Base-by-base conservation (phyloP, 1,284 basidiomycete species). In the Sanguinoderma infundibulare region DNA sequence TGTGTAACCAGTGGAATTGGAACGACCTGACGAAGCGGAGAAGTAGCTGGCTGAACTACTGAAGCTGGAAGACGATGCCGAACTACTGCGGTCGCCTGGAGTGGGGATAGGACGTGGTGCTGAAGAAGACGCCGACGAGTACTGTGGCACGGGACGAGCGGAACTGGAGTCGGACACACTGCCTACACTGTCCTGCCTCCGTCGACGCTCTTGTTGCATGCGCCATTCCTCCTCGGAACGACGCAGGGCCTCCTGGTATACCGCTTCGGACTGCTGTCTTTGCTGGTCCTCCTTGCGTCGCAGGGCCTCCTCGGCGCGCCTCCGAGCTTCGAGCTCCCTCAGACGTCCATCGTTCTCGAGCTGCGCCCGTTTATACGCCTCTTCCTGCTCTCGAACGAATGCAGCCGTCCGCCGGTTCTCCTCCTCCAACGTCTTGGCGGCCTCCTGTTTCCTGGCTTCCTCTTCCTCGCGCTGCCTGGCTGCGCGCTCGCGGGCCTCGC, bases 51-150 rank as follows among this genome's bases (percentile, higher is more conserved):
- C 53, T 15, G 65, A 66, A 22, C 61, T 63, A 56, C 57, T 61
- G 35, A 55, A 68, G 50, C 71, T 75, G 9, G 70, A 73, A 2
- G 75, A 75, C 2, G 74, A 75, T 0, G 74, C 71, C 10, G 69
- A 68, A 53, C 72, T 74, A 53, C 62, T 72, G 8, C 74, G 72
- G 55, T 74, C 63, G 14, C 63, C 72, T 17, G 71, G 50, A 32
- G 35, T 64, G 12, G 67, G 69, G 22, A 64, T 67, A 10, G 67
- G 56, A 36, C 70, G 64, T 15, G 70, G 66, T 0, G 62, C 54
- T 3, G 67, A 61, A 8, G 65, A 55, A 17, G 70, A 57, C 10
- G 66, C 62, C 10, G 73, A 67, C 28, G 67, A 22, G n/a, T 35
- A 28, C 24, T 39, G 32, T 24, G 40, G 32, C 7, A 22, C 20